Evolutionary conservation across 768 basidiomycete genomes (phyloP).

Genomic region (Rhizopogon vinicolor): DNA sequence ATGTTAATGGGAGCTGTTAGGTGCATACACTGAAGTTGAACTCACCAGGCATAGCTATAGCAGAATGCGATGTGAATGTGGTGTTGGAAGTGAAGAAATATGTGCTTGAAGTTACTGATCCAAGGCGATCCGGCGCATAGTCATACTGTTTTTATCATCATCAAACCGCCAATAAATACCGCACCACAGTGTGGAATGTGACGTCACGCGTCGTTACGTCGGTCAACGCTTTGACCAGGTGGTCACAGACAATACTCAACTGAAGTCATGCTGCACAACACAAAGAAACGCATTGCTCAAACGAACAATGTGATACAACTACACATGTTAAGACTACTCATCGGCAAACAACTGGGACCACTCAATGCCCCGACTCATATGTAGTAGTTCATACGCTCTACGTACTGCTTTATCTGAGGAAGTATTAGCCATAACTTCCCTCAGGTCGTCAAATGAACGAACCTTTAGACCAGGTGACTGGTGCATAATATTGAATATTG

Average conservation of each 20-base stretch:
- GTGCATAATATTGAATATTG: background rate
- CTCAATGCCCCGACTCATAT: background rate
- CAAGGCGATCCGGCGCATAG: background rate
- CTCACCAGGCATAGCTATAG: constrained; percentile 26
- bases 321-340: constrained; percentile 22
- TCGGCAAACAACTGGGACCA: constrained; percentile 11
- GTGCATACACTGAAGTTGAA: constrained; percentile 9
- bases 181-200: constrained; percentile 17
- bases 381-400: constrained; percentile 10
- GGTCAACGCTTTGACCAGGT: constrained; percentile 2
- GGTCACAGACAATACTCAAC: background rate
- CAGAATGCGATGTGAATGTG: background rate
- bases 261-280: background rate
- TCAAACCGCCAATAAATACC: constrained; percentile 21
- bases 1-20: background rate
- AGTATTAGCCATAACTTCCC: too few species aligned
- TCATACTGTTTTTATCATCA: constrained; percentile 5
- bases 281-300: constrained; percentile 21
- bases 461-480: background rate
- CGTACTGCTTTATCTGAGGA: background rate
- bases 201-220: constrained; percentile 28
- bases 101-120: background rate
- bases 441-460: background rate
- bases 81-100: constrained; percentile 1
- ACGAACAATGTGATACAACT: constrained; percentile 17